Percentiles rank a stretch among this genome's conserved stretches.
phyloP scores from a whole-genome alignment of 2,329 filamentous ascomycete species.

The Davidsoniella virescens region DNA sequence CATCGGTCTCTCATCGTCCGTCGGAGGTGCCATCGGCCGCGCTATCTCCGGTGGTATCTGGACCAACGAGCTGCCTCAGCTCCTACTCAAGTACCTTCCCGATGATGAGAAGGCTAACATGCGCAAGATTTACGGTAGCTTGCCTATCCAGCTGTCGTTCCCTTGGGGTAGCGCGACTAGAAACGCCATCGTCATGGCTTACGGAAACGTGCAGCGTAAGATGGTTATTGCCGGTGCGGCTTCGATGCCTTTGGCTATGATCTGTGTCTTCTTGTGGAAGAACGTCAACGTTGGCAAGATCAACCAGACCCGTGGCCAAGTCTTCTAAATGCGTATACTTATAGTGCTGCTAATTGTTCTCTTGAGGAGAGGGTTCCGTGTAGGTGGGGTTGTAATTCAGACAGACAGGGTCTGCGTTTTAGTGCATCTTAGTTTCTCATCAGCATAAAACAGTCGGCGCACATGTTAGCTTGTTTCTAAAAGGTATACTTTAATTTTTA shows the following conservation, averaged over 20 bases:
- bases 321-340: constrained; percentile 17
- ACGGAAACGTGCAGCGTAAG: constrained; percentile 35
- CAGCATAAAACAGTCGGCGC: too few relatives aligned
- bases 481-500: neutral
- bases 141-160: constrained; percentile 39
- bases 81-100: constrained; percentile 34
- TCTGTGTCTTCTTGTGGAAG: constrained; percentile 28
- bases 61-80: constrained; percentile 39
- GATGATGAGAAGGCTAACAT: constrained; percentile 19
- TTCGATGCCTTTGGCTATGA: constrained; percentile 25
- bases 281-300: constrained; percentile 33
- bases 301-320: constrained; percentile 25
- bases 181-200: constrained; percentile 41
- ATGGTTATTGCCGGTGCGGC: constrained; percentile 35
- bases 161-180: constrained; percentile 32
- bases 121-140: constrained; percentile 28
- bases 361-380: neutral
- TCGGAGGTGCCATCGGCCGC: constrained; percentile 43
- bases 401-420: neutral
- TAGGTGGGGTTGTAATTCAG: neutral
- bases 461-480: too few relatives aligned
- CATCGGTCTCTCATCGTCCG: constrained; percentile 40
- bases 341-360: neutral
- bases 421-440: neutral
- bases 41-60: constrained; percentile 49